Conservation (phyloP, 345 rosid species). For the Bruguiera sexangula region DNA sequence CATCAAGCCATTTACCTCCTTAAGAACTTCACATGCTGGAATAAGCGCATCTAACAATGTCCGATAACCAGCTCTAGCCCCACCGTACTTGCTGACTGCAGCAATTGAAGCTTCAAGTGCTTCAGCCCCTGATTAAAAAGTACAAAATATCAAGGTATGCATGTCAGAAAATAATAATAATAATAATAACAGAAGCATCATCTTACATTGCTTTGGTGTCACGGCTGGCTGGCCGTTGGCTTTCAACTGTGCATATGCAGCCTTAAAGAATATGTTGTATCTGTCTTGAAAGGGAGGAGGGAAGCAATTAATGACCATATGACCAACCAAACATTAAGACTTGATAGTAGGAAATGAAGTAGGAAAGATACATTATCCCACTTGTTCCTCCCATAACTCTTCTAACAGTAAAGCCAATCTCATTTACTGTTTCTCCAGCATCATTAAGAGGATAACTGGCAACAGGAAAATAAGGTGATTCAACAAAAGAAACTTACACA, state of each 20-base stretch:
- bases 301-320: background rate
- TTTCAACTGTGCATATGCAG: conserved; percentile 77
- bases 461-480: conserved; percentile 28
- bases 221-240: conserved; percentile 43
- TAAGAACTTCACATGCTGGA: conserved; percentile 77
- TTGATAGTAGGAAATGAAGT: conserved; percentile 11
- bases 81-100: conserved; percentile 90
- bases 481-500: background rate
- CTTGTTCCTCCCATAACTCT: conserved; percentile 98
- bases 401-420: conserved; percentile 77
- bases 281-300: conserved; percentile 36
- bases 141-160: conserved; percentile 10
- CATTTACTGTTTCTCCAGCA: conserved; percentile 82
- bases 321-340: conserved; percentile 12
- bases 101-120: conserved; percentile 78
- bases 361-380: conserved; percentile 65
- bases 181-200: conserved; percentile 14
- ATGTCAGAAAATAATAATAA: conserved; percentile 1
- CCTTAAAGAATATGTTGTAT: conserved; percentile 77
- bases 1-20: conserved; percentile 46
- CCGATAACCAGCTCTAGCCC: conserved; percentile 88
- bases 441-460: conserved; percentile 89
- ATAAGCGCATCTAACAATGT: conserved; percentile 92
- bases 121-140: conserved; percentile 65
- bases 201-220: conserved; percentile 76